phyloP scores from a whole-genome alignment of 2,329 filamentous ascomycete genomes.

The Stachybotrys echinatus region DNA sequence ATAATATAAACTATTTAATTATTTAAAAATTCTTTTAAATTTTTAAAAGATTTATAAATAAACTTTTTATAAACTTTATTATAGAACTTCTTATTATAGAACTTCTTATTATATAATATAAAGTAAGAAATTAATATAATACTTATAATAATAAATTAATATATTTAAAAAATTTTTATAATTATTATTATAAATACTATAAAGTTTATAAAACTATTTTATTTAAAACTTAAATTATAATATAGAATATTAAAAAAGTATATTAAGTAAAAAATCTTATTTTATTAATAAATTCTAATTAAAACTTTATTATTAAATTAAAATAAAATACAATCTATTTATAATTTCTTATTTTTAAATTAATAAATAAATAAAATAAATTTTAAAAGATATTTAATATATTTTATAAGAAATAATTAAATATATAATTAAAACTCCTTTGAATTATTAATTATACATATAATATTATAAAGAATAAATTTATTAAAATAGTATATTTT shows the following conservation, averaged over 20 bases:
- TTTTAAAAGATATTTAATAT: too few relatives aligned
- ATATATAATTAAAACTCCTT: too few relatives aligned
- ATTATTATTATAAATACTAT: background rate
- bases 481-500: too few relatives aligned
- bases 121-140: slow-evolving; percentile 1
- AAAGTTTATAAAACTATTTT: background rate
- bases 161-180: background rate
- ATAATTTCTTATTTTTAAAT: background rate
- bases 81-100: background rate
- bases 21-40: background rate
- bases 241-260: too few relatives aligned
- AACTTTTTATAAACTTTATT: slow-evolving; percentile 1
- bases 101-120: background rate
- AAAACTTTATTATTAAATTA: too few relatives aligned
- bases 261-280: too few relatives aligned
- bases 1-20: background rate
- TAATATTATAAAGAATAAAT: too few relatives aligned
- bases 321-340: too few relatives aligned
- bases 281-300: too few relatives aligned
- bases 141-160: slow-evolving; percentile 1
- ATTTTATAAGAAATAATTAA: too few relatives aligned
- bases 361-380: too few relatives aligned
- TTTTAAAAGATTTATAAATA: background rate
- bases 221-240: background rate
- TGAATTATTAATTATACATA: too few relatives aligned